These are phyloP conservation scores for Cercospora zeae-maydis DNA, from an alignment of 2,329 filamentous ascomycete species.

Conservation along the genomic window DNA sequence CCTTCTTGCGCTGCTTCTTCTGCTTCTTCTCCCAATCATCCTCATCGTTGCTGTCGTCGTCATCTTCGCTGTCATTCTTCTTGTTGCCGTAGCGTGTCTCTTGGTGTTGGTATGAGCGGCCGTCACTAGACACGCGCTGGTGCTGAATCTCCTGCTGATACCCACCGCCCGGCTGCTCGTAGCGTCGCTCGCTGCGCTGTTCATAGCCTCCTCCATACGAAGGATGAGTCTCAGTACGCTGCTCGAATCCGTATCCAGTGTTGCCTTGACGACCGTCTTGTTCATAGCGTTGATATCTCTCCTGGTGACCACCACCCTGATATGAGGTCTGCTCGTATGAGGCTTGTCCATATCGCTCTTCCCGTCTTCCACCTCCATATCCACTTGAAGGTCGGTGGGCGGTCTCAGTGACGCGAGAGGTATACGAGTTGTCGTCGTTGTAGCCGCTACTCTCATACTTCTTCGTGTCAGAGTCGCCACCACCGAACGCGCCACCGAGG, in stretches of 20 bases:
- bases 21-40: conserved; percentile 42
- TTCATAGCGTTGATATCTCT: conserved; percentile 60
- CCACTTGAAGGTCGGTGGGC: conserved; percentile 44
- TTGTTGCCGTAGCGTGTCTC: conserved; percentile 31
- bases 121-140: conserved; percentile 24
- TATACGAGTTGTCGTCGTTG: conserved; percentile 60
- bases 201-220: conserved; percentile 56
- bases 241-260: conserved; percentile 56
- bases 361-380: conserved; percentile 18
- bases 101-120: conserved; percentile 28
- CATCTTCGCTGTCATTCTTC: conserved; percentile 34
- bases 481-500: conserved; percentile 58
- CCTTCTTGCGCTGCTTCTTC: conserved; percentile 42
- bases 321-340: conserved; percentile 59
- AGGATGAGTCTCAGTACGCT: conserved; percentile 54
- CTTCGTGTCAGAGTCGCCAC: conserved; percentile 50
- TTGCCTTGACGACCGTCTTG: conserved; percentile 46
- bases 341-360: conserved; percentile 56
- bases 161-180: conserved; percentile 43
- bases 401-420: conserved; percentile 59
- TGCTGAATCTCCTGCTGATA: conserved; percentile 42
- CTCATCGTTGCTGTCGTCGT: conserved; percentile 34
- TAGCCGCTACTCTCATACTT: conserved; percentile 51
- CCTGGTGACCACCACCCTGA: conserved; percentile 54
- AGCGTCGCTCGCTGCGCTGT: conserved; percentile 54